Base-by-base conservation (phyloP, 2,329 filamentous ascomycete species). In the Paecilomyces dactylethromorphus region DNA sequence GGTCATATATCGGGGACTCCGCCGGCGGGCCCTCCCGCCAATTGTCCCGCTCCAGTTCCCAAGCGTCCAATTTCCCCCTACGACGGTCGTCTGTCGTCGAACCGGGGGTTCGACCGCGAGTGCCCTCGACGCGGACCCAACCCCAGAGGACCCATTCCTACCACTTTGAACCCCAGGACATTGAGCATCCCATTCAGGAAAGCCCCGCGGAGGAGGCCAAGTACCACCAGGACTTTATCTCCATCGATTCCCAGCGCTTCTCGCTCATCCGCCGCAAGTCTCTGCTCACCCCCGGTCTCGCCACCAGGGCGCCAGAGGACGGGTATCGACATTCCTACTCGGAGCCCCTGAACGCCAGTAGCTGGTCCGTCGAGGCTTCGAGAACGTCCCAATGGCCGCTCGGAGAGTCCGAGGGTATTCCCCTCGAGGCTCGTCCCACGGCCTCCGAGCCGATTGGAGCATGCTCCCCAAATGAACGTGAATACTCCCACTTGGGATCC, bases 401-500 rank as follows among this genome's bases (percentile, higher is more conserved):
- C n/a, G 51, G 39, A 22, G 45, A 58, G 13, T 45, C 39, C 18
- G 57, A 64, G 18, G 64, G 65, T 51, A 50, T 35, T 39, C 45
- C 56, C n/a, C 55, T 56, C 24, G 57, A 65, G 49, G 54, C 58
- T 56, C 53, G 61, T 8, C 50, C 62, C 54, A 55, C 59, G 4
- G 29, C 53, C 13, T 49, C 56, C 33, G 55, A 59, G 13, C 53
- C 63, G 35, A 52, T 29, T 50, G 69, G 65, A 53, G 70, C 60
- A 54, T 61, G 58, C 59, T 74, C 64, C 58, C 74, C 58, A 39
- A 67, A 54, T 59, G 72, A 67, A 49, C 66, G 64, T 53, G 69
- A 64, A 51, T 76, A 76, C 58, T 74, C 73, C n/a, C 73, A 76
- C 58, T 59, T 76, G n/a, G 73, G 74, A 18, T 68, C 68, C 6